These are phyloP conservation scores for Tricholoma sp. DNA, from an alignment of 768 basidiomycete species.

Conservation along the genomic window DNA sequence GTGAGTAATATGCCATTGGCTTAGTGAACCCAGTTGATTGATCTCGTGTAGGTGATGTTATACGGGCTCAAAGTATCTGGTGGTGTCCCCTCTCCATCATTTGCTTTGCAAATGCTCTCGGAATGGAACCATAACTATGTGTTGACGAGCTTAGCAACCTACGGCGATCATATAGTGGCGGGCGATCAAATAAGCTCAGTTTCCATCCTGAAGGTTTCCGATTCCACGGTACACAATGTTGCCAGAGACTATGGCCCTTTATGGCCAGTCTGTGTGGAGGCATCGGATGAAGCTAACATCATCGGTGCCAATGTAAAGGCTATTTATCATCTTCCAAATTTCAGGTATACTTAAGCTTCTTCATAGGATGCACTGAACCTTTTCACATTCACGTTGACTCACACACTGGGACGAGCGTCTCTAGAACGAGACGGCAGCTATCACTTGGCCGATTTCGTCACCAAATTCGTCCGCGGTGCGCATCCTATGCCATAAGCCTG, in stretches of 20 bases:
- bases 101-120: constrained; percentile 37
- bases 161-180: constrained; percentile 52
- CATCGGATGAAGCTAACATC: constrained; percentile 46
- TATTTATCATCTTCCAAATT: constrained; percentile 7
- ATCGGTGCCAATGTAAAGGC: constrained; percentile 71
- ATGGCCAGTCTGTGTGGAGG: constrained; percentile 66
- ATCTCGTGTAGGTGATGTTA: constrained; percentile 37
- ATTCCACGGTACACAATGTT: constrained; percentile 41
- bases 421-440: constrained; percentile 68
- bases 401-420: constrained; percentile 32
- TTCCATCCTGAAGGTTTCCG: constrained; percentile 53
- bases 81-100: constrained; percentile 25
- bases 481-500: not conserved
- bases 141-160: constrained; percentile 59
- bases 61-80: constrained; percentile 34
- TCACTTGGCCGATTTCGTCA: constrained; percentile 73
- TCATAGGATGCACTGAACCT: constrained; percentile 64
- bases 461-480: constrained; percentile 66
- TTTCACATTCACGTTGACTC: constrained; percentile 52
- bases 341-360: not conserved
- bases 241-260: constrained; percentile 74
- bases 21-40: not conserved
- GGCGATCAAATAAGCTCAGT: constrained; percentile 82
- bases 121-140: constrained; percentile 84
- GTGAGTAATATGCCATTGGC: constrained; percentile 36